phyloP scores from a whole-genome alignment of 2,329 filamentous ascomycete genomes.

The Sporothrix phasma region DNA sequence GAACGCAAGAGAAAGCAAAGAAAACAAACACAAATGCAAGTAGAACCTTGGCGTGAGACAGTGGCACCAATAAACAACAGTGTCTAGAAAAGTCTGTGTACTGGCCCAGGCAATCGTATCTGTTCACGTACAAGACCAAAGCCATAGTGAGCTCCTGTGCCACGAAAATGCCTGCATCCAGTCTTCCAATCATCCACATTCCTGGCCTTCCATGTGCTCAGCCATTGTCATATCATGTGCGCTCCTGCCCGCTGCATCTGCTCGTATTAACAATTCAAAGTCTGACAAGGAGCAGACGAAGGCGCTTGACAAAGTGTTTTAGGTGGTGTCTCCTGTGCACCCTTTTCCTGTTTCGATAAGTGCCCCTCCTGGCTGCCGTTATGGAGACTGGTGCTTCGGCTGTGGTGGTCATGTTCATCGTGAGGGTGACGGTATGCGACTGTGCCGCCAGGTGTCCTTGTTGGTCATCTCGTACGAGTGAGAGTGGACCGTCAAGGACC shows the following conservation, averaged over 20 bases:
- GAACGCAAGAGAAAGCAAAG: no score
- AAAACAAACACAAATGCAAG: no score
- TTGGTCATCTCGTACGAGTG: neutral
- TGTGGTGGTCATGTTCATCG: neutral
- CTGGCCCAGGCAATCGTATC: no score
- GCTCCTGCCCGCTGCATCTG: neutral
- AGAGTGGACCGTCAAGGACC: neutral
- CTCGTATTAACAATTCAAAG: neutral
- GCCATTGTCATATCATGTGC: no score
- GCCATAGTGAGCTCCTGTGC: neutral
- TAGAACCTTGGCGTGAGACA: no score
- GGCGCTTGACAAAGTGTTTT: neutral
- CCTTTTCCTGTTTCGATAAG: neutral
- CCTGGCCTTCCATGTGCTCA: neutral
- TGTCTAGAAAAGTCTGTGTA: no score
- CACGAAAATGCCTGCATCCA: neutral
- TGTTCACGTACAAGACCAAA: neutral
- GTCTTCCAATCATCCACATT: neutral
- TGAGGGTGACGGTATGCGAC: neutral
- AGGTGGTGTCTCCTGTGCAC: neutral
- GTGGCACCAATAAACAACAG: no score
- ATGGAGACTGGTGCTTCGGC: neutral
- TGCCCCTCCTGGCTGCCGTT: neutral
- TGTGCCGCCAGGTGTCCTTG: neutral
- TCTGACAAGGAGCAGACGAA: neutral